Evolutionary conservation across 225 moss, liverwort and hornwort genomes (phyloP), one percentile per base, ranked within the genome.

Genomic region (Marchantia polymorpha): DNA sequence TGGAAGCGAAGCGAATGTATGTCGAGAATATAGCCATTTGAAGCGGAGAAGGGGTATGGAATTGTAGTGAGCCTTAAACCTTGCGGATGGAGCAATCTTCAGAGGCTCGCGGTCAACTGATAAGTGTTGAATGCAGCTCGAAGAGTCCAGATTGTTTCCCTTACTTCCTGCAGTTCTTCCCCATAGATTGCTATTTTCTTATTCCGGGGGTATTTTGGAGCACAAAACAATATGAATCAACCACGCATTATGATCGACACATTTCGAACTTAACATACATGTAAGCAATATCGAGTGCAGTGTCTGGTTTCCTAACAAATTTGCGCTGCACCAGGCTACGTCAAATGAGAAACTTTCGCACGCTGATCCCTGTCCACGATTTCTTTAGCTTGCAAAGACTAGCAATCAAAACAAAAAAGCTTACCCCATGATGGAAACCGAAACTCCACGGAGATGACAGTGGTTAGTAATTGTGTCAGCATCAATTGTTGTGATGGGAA

Each of bases 401-500:
- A 31, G 31, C 67, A 67, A 31, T 12, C 23, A 12, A 67, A 67
- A 30, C 67, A 19, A 23, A 61, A 61, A 67, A 31, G 67, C 67
- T 67, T 67, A 67, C 64, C 67, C 67, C 67, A 17, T 4, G 23
- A 13, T 12, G 30, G 14, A 2, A 2, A 10, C 31, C 30, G 67
- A 0, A n/a, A 67, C 67, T 30, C 6, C 30, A 31, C 15, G 29
- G 15, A 67, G 67, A 31, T 16, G 67, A 67, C 30, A 67, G 58
- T 61, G 30, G 67, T 67, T 67, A 67, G 67, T 67, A 67, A 13
- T 1, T 56, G 56, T 56, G 56, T 67, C 67, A 67, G 25, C 67
- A 10, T 14, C 67, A 30, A 29, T 66, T 66, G 12, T 11, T 67
- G 29, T 1, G 56, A 19, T 13, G 25, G 67, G 27, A 67, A 31